Base-by-base conservation (phyloP, 2,329 filamentous ascomycete species). In the Aspergillus viridinutans region DNA sequence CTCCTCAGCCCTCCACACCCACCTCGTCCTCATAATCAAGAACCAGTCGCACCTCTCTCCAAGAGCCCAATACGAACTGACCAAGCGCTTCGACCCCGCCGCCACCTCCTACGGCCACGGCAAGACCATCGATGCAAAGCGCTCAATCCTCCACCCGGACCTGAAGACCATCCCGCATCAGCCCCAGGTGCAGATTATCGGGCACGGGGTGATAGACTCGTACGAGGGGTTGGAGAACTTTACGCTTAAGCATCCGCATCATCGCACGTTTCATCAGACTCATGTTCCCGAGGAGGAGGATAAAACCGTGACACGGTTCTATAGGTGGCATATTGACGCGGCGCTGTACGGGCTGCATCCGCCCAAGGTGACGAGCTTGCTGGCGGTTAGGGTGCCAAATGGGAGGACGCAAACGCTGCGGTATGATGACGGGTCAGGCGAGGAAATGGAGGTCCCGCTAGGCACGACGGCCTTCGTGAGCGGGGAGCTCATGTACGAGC, bases 261-360 rank as follows among this genome's bases (percentile, higher is more conserved):
- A 92, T 77, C 82, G 81, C 57, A 90, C 86, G 1, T 92, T 92
- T 74, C 89, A 92, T 72, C 82, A 83, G 53, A 83, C 84, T 4
- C 69, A 76, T 21, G 83, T 92, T 60, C 81, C 87, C 0, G 75
- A 86, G 1, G 76, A 78, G n/a, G 79, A 85, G n/a, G 83, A 86
- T 60, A 70, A 82, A 5, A 78, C 81, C 12, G 78, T 77, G 63
- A 85, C 83, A 0, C 75, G 83, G 6, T 85, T 90, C 75, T 92
- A 90, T 74, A 80, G 89, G 58, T 92, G 89, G 89, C 89, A 92
- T 70, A 91, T 92, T 54, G 89, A 92, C 66, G 89, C 89, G 3
- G 89, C 89, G 1, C 76, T 92, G 5, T 92, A 92, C 68, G 87
- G 83, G 20, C 81, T 91, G 6, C 84, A 89, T n/a, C 88, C 89